phyloP scores from a whole-genome alignment of 768 basidiomycete genomes.

The Lyophyllum semitale region DNA sequence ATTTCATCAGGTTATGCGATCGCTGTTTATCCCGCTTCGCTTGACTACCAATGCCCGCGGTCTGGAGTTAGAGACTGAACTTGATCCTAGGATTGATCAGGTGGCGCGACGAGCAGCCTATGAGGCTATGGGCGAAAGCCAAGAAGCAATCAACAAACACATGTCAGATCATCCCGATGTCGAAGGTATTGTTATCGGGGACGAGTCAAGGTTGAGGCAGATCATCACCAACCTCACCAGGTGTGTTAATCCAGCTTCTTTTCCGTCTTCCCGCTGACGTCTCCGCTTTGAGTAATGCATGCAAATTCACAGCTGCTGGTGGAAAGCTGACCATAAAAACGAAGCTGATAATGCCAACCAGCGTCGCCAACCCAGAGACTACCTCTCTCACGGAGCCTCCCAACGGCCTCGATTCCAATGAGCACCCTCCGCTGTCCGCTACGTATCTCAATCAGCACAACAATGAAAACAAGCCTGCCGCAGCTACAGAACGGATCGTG shows the following conservation, averaged over 20 bases:
- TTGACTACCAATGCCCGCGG: slow-evolving; percentile 68
- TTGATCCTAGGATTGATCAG: slow-evolving; percentile 69
- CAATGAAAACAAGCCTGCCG: slow-evolving; percentile 36
- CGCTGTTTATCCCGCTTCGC: slow-evolving; percentile 68
- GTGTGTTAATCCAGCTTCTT: slow-evolving; percentile 28
- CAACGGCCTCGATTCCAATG: slow-evolving; percentile 15
- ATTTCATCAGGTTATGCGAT: slow-evolving; percentile 78
- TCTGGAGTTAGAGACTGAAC: slow-evolving; percentile 64
- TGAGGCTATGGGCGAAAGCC: slow-evolving; percentile 56
- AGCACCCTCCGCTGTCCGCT: slow-evolving; percentile 38
- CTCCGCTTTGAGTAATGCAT: slow-evolving; percentile 59
- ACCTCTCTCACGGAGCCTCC: neutral
- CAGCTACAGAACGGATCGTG: slow-evolving; percentile 61
- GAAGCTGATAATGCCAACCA: slow-evolving; percentile 46
- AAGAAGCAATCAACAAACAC: slow-evolving; percentile 39
- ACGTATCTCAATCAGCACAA: slow-evolving; percentile 54
- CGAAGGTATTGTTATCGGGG: slow-evolving; percentile 77
- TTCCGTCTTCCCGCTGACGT: neutral
- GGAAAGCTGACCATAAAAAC: slow-evolving; percentile 72
- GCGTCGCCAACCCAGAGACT: neutral
- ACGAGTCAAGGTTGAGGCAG: slow-evolving; percentile 80
- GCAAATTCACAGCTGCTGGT: slow-evolving; percentile 76
- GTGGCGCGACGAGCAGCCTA: slow-evolving; percentile 64
- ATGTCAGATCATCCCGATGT: slow-evolving; percentile 48
- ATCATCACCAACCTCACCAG: slow-evolving; percentile 85